Base-by-base conservation (phyloP, 2,329 filamentous ascomycete species). In the Dichotomopilus funicola region DNA sequence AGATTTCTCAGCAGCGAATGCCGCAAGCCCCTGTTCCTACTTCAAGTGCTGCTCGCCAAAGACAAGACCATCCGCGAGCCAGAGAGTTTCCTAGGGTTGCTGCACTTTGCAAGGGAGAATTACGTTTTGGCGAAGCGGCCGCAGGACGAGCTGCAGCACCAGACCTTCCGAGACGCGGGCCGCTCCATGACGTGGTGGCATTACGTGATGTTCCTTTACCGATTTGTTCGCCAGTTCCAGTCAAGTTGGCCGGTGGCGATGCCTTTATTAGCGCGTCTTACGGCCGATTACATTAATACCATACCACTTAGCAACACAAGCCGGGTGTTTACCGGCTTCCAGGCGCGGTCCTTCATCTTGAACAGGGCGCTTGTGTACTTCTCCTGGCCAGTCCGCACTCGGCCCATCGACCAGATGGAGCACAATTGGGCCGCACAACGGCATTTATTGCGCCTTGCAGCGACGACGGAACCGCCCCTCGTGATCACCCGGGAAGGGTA, bases 391-490 rank as follows among this genome's bases (percentile, higher is more conserved):
- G 64, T 75, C 3, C 60, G 63, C 0, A 58, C 64, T n/a, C 57
- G 56, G 10, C 66, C 69, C 0, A 31, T 71, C 8, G 56, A 59
- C 12, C 71, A 75, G 40, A 73, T 73, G 66, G 65, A 67, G 4
- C 71, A 76, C 65, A 79, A 78, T 59, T 86, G 83, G 83, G 72
- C 78, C 53, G 81, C 81, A 0, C 79, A 85, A 59, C 77, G 73
- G 48, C 68, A 74, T 5, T 69, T 86, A 34, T 67, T 86, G 31
- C 70, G 73, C 13, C 71, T 79, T 64, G 83, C 81, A 0, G 73
- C 75, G 31, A 66, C 68, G 3, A 69, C 81, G 35, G 65, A 73
- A 1, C 74, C 72, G 6, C 73, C 79, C 3, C 66, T 85, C 4
- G 63, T 78, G n/a, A 74, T 85, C 35, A 74, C 75, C 57, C 71